phyloP scores from a whole-genome alignment of 2,329 filamentous ascomycete species.

The Tolypocladium nubicola region DNA sequence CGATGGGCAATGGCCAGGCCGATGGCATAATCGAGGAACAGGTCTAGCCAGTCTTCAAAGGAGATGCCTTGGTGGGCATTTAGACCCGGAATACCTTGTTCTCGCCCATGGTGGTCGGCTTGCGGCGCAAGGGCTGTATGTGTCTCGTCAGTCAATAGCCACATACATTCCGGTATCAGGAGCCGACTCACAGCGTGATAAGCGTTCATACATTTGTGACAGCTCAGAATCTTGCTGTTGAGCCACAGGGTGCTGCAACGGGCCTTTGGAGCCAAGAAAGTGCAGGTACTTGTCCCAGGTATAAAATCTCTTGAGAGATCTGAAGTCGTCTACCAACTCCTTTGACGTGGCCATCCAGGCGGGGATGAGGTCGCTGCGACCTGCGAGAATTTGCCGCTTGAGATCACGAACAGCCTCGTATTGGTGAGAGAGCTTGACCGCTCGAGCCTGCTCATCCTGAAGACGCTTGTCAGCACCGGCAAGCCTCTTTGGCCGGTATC shows the following conservation, averaged over 20 bases:
- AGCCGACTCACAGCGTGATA: constrained; percentile 38
- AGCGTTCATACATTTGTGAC: constrained; percentile 43
- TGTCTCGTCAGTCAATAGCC: constrained; percentile 3
- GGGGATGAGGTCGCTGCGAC: constrained; percentile 31
- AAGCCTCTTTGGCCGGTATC: constrained; percentile 35
- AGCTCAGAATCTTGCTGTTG: constrained; percentile 31
- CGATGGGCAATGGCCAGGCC: constrained; percentile 59
- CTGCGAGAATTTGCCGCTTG: constrained; percentile 28
- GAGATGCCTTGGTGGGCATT: constrained; percentile 60
- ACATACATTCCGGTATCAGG: not conserved
- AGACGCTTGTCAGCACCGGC: constrained; percentile 32
- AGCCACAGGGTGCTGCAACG: constrained; percentile 9
- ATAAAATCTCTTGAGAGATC: constrained; percentile 53
- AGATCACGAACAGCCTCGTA: constrained; percentile 34
- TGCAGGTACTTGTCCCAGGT: constrained; percentile 55
- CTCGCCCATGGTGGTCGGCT: constrained; percentile 2
- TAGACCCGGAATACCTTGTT: not conserved
- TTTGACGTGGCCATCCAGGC: constrained; percentile 49
- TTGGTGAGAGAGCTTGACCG: constrained; percentile 26
- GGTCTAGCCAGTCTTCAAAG: constrained; percentile 77
- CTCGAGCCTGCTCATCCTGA: constrained; percentile 32
- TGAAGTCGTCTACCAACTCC: constrained; percentile 52
- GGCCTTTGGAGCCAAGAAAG: constrained; percentile 34
- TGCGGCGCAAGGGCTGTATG: constrained; percentile 6
- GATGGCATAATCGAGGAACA: constrained; percentile 82